phyloP scores from a whole-genome alignment of 495 filamentous ascomycete genomes.

The Oleoguttula mirabilis region DNA sequence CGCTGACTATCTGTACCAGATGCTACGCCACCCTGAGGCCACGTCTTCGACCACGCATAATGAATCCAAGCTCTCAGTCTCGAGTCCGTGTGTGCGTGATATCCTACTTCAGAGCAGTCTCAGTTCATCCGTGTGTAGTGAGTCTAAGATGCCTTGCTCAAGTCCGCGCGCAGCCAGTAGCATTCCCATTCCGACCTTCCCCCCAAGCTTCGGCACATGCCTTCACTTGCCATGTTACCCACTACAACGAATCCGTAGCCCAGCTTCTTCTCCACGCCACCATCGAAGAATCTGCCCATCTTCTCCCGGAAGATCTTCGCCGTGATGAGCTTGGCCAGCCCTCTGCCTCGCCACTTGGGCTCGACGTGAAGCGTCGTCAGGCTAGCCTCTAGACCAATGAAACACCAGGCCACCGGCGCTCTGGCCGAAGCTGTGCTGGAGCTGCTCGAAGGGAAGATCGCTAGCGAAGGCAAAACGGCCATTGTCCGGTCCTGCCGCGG shows the following conservation, averaged over 20 bases:
- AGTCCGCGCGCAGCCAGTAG: conserved; percentile 31
- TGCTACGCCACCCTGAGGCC: too few species aligned
- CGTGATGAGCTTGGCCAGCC: conserved; percentile 28
- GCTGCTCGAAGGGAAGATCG: conserved; percentile 8
- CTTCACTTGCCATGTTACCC: conserved; percentile 26
- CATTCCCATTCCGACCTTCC: conserved; percentile 22
- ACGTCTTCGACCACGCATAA: too few species aligned
- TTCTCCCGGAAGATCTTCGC: conserved; percentile 24
- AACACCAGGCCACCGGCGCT: conserved; percentile 27
- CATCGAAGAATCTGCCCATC: conserved; percentile 10
- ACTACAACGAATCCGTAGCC: conserved; percentile 29
- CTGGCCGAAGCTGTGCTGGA: too few species aligned
- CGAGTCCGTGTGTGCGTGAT: too few species aligned
- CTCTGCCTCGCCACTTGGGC: conserved; percentile 22
- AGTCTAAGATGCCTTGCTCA: conserved; percentile 11
- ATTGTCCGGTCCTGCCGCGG: conserved; percentile 19
- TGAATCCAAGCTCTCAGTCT: too few species aligned
- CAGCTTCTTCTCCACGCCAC: conserved; percentile 15
- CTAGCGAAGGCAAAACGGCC: conserved; percentile 13
- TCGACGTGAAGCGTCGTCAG: conserved; percentile 27
- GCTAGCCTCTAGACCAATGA: conserved; percentile 27
- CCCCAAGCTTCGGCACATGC: conserved; percentile 26
- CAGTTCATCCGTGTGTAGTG: too few species aligned
- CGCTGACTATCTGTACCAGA: too few species aligned
- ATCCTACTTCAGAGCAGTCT: too few species aligned